Percentiles rank a stretch among this genome's conserved stretches.
Conservation (phyloP, 345 rosid species). For the Bruguiera gymnorhiza region DNA sequence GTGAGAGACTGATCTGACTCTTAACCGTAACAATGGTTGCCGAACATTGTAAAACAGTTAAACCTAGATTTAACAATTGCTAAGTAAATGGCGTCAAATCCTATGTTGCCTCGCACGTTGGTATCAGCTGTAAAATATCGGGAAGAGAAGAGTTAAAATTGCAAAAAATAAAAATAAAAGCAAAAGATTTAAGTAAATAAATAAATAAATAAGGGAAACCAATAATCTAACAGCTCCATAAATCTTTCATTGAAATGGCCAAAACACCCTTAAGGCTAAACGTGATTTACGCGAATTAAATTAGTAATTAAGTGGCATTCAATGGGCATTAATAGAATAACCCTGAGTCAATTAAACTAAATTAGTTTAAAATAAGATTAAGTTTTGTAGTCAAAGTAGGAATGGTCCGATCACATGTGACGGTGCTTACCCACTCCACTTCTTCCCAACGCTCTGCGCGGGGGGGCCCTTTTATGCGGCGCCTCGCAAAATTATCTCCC, state of each 20-base stretch:
- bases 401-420: conserved; percentile 46
- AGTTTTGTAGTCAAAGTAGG: conserved; percentile 34
- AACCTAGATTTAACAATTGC: no score
- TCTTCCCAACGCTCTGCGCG: no score
- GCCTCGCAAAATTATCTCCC: no score
- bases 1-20: no score
- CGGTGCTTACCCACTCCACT: not conserved
- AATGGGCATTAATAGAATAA: conserved; percentile 6
- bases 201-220: no score
- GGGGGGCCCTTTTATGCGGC: no score
- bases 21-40: no score
- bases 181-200: no score
- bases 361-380: not conserved
- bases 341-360: not conserved
- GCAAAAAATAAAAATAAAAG: not conserved
- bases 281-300: not conserved
- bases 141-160: not conserved
- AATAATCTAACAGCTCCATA: conserved; percentile 16
- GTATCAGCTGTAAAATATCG: conserved; percentile 22
- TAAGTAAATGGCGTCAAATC: conserved; percentile 18
- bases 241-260: conserved; percentile 11
- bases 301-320: conserved; percentile 14
- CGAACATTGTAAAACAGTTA: no score
- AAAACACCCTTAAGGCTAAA: not conserved
- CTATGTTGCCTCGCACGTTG: conserved; percentile 37